Base-by-base conservation (phyloP, 2,329 filamentous ascomycete genomes). In the Talaromyces atroroseus region DNA sequence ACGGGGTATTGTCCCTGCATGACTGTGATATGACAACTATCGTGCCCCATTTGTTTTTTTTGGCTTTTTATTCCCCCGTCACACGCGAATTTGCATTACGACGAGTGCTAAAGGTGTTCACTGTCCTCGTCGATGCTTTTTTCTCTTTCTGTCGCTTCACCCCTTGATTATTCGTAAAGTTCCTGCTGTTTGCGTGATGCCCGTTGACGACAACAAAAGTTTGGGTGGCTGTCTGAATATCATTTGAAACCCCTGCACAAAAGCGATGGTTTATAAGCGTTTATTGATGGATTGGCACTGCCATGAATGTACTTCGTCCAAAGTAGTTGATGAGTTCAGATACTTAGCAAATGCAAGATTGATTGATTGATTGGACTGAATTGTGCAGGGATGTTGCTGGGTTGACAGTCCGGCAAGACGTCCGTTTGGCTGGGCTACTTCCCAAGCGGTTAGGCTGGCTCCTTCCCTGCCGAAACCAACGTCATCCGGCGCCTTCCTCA, bases 151-250 rank as follows among this genome's bases (percentile, higher is more conserved):
- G 14, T 18, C 26, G 23, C 49, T 54, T 49, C 24, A n/a, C 10
- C 49, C 23, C 38, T 8, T 36, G 20, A n/a, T 50, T 29, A 34
- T 42, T 21, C n/a, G 34, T 29, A 49, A 18, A 8, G 6, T 51
- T 34, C 11, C 8, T 46, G 50, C 42, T 36, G 1, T 24, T 23
- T 38, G 45, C 52, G 20, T 52, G 45, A 54, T 54, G 46, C 54
- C 34, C 44, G 49, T 53, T 58, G 46, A 58, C 23, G 56, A 55
- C 21, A 44, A 54, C 42, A 60, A 60, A 60, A 58, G 58, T 57
- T 58, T 56, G 55, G 58, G 58, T 54, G 58, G 58, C 52, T 60
- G 58, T 60, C 58, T 60, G 58, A 60, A 58, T 54, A 58, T 49
- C 32, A 36, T 56, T 49, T 56, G 50, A 21, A 29, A 55, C 2